Evolutionary conservation across 2,329 filamentous ascomycete genomes (phyloP).

Genomic region (Capronia americana): DNA sequence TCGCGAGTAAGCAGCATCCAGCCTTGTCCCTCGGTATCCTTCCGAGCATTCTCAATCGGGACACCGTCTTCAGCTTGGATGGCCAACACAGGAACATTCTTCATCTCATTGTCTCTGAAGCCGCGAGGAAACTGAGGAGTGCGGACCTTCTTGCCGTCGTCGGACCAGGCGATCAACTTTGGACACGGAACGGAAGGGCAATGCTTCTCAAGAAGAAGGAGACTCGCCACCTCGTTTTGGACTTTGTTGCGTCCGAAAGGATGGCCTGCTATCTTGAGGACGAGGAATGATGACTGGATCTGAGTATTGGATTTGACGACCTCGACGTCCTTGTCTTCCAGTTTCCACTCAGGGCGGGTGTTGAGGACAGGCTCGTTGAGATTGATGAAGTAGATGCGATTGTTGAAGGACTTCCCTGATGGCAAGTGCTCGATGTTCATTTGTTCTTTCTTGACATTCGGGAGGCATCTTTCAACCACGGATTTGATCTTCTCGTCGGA

Average conservation of each 20-base stretch:
- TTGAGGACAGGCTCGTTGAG: constrained; percentile 23
- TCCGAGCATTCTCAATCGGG: constrained; percentile 4
- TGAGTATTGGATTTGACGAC: constrained; percentile 7
- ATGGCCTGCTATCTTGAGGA: constrained; percentile 33
- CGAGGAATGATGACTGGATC: constrained; percentile 24
- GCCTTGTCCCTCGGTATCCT: constrained; percentile 27
- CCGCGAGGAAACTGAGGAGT: constrained; percentile 27
- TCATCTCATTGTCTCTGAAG: constrained; percentile 16
- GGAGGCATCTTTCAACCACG: constrained; percentile 29
- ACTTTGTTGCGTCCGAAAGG: constrained; percentile 31
- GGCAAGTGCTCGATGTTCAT: constrained; percentile 28
- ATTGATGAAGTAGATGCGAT: constrained; percentile 37
- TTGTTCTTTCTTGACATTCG: constrained; percentile 27
- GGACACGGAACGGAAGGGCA: constrained; percentile 34
- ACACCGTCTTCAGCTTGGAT: constrained; percentile 21
- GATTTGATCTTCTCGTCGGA: constrained; percentile 32
- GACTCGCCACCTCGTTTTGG: constrained; percentile 35
- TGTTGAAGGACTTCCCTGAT: constrained; percentile 37
- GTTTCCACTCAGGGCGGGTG: constrained; percentile 19
- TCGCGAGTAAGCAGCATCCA: constrained; percentile 32
- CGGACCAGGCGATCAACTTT: constrained; percentile 34
- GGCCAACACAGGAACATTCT: constrained; percentile 15
- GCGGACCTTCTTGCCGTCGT: constrained; percentile 32
- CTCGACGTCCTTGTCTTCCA: constrained; percentile 13
- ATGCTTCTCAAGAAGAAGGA: constrained; percentile 33